Base-by-base conservation (phyloP, 2,329 filamentous ascomycete species). In the Penicillium palitans region DNA sequence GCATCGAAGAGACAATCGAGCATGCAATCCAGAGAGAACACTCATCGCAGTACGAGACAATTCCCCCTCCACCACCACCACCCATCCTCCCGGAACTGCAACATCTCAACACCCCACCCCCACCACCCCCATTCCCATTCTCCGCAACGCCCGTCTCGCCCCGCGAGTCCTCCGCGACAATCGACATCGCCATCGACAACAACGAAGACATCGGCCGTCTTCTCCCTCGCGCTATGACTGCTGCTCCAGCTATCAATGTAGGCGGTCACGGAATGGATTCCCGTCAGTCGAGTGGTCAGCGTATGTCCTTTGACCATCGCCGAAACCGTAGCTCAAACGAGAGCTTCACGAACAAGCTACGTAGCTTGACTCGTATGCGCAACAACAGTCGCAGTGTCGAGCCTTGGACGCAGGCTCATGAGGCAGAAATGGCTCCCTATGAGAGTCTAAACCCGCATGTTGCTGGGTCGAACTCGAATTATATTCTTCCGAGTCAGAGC, bases 1-100 rank as follows among this genome's bases (percentile, higher is more conserved):
- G 81, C 68, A 84, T 87, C 55, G 82, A 84, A 62, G 79, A 83
- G 64, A 79, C 81, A 3, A 74, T 85, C 31, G 74, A 80, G 70
- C 75, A 67, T 65, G 61, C 67, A 44, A 64, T 69, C 58, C 61
- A 62, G 4, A 44, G 51, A 41, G 65, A 48, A 51, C 52, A 57
- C 1, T 60, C 59, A 8, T 51, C 44, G 6, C 49, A 61, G 0
- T 58, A 68, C 4, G 67, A 70, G 19, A 55, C 52, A 25, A 67
- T 65, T 15, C 64, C 66, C 5, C 66, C 64, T 9, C 64, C 64
- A 1, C 64, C 64, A 37, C 49, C 65, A 8, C 65, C 64, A 25
- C 81, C 83, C 5, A 74, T 86, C 10, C 77, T 88, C 19, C 83
- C 85, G 7, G 83, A 88, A 66, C 78, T 88, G 10, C 84, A 86